Percentiles rank a stretch among this genome's conserved stretches.
These are phyloP conservation scores for Chytriomyces sp. DNA, from an alignment of 192 early-diverging fungal species.

Conservation along the genomic window DNA sequence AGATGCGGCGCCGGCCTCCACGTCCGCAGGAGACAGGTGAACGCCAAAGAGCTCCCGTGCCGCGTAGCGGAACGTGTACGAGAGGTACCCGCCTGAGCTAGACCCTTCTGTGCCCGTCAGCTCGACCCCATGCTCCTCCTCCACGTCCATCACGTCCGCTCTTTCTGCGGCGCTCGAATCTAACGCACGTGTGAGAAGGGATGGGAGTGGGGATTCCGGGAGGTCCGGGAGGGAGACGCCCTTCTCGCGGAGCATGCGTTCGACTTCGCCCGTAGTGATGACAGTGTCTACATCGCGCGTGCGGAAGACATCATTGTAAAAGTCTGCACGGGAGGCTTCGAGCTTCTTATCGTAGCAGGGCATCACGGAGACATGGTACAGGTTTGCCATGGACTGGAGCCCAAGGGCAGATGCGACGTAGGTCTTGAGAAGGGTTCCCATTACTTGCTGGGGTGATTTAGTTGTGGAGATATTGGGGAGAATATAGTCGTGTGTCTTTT, in stretches of 20 bases:
- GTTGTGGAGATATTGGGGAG: constrained; percentile 86
- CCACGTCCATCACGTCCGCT: not conserved
- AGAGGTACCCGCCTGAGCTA: constrained; percentile 88
- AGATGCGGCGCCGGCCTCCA: constrained; percentile 40
- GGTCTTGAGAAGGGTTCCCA: constrained; percentile 92
- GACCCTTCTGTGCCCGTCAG: constrained; percentile 74
- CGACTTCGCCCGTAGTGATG: constrained; percentile 91
- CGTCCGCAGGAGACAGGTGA: constrained; percentile 58
- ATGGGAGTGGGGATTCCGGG: constrained; percentile 57
- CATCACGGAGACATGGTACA: constrained; percentile 96
- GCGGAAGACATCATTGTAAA: constrained; percentile 77
- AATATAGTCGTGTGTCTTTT: constrained; percentile 92
- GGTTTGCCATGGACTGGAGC: constrained; percentile 59
- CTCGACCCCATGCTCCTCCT: constrained; percentile 1
- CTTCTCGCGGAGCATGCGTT: constrained; percentile 78
- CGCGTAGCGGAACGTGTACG: constrained; percentile 85
- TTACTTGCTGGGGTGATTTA: constrained; percentile 97
- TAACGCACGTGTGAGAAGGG: constrained; percentile 21
- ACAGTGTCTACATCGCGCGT: constrained; percentile 97
- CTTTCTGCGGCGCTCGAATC: not conserved
- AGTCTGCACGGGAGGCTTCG: constrained; percentile 92
- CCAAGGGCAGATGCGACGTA: constrained; percentile 70
- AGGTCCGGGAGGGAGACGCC: constrained; percentile 40
- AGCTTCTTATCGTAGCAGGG: constrained; percentile 99
- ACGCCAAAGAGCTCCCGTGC: constrained; percentile 77